Evolutionary conservation across 2,329 filamentous ascomycete species (phyloP), one percentile per base, ranked within the genome.

Genomic region (Rhynchosporium agropyri): DNA sequence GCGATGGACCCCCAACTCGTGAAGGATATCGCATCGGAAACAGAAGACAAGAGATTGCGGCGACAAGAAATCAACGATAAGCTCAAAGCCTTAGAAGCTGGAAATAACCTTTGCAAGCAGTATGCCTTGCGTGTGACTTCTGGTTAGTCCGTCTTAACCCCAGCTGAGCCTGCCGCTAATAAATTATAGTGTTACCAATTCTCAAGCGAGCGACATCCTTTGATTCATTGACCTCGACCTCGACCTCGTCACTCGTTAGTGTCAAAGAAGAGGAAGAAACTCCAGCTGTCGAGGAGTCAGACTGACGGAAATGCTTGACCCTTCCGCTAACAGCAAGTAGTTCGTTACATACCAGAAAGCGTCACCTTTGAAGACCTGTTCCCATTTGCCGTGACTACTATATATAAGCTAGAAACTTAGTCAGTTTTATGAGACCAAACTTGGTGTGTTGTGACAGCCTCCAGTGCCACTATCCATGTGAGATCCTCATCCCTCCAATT

Each of bases 21-120:
- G 10, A 60, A 45, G n/a, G 45, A 63, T 43, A 63, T 67, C 28
- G 63, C 60, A 15, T 56, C 54, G 9, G 63, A 67, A 50, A 53
- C 65, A 31, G 60, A 67, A 33, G 60, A 65, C 3, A 65, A 65
- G 12, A 58, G 53, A 13, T 57, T 62, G 15, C 40, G 55, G 29
- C 58, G 63, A 38, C 38, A 62, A 49, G 58, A 63, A 50, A 57
- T 65, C 38, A 60, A 29, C 26, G 55, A 40, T 6, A 63, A 63
- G 36, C 63, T 67, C 13, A 63, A 61, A 9, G 64, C 58, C 12
- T 54, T 65, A 15, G 63, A 67, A 46, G 55, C 60, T 29, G 61
- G 63, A 13, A 64, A 64, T 26, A 50, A 58, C 20, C 59, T 65
- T 33, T 67, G 60, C 54, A 62, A 60, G 28, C 63, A 65, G 45